Conservation (phyloP, 2,329 filamentous ascomycete genomes). For the Beauveria rudraprayagi region DNA sequence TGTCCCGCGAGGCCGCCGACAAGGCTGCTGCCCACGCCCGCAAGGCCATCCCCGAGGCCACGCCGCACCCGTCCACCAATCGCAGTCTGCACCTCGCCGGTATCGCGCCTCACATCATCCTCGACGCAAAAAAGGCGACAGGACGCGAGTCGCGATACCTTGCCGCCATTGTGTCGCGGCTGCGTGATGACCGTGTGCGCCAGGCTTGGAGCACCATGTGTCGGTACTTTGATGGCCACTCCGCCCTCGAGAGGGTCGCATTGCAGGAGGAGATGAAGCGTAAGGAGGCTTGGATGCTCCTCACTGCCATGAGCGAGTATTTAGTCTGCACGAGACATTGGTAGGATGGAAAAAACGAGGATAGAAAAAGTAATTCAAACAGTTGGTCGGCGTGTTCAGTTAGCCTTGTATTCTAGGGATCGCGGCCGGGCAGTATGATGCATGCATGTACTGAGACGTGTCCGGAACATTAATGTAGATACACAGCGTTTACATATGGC, state of each 20-base stretch:
- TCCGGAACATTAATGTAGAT: not conserved
- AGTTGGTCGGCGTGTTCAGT: not conserved
- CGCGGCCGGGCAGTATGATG: not conserved
- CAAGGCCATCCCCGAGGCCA: slow-evolving; percentile 39
- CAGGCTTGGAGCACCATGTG: slow-evolving; percentile 65
- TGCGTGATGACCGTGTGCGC: slow-evolving; percentile 49
- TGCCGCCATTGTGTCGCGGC: slow-evolving; percentile 47
- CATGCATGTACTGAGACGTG: not conserved
- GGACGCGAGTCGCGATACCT: slow-evolving; percentile 69
- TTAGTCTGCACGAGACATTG: slow-evolving; percentile 62
- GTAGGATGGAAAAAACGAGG: slow-evolving; percentile 31
- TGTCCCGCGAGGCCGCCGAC: slow-evolving; percentile 46
- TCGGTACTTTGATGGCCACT: slow-evolving; percentile 81
- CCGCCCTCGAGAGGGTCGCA: slow-evolving; percentile 78
- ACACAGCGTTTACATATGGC: not conserved
- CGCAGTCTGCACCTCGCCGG: slow-evolving; percentile 47
- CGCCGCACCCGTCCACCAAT: slow-evolving; percentile 49
- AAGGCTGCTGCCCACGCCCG: slow-evolving; percentile 48
- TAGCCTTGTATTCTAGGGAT: not conserved
- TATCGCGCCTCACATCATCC: slow-evolving; percentile 58
- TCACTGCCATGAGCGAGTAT: slow-evolving; percentile 60
- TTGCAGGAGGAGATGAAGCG: slow-evolving; percentile 80
- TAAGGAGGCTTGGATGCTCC: slow-evolving; percentile 65
- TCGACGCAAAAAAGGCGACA: slow-evolving; percentile 70
- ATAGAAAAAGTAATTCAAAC: not conserved